Evolutionary conservation across 345 rosid genomes (phyloP), one percentile per base, ranked within the genome.

Genomic region (Erysimum cheiranthoides): DNA sequence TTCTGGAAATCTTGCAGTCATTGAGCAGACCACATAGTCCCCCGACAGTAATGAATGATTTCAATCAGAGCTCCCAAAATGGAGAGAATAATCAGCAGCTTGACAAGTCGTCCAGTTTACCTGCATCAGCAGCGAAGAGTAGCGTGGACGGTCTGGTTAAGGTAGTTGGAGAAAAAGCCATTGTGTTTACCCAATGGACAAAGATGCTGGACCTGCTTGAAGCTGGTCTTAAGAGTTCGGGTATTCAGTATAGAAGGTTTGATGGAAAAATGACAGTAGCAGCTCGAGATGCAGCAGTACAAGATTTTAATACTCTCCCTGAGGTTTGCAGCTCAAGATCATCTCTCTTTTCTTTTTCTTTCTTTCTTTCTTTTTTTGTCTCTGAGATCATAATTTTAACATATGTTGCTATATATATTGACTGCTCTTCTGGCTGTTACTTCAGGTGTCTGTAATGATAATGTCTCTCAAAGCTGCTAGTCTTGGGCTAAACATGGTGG

Each of bases 391-490:
- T 47, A 31, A 32, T 10, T n/a, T 38, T 64, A 47, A 47, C 39
- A 12, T 68, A 30, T 69, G 61, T 27, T 61, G 34, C 10, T 40
- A 35, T 18, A 45, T 13, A 36, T 43, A 14, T 39, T 60, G 21
- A n/a, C 16, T 63, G 46, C 14, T 30, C 61, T 62, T 27, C 11
- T 51, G 14, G 21, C 27, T 40, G 16, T 38, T 10, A 31, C 40
- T 47, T 73, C 73, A 94, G 98, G 95, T 92, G 30, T 68, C 95
- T 74, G 98, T 94, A 35, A 89, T 94, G 85, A 92, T 94, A 40
- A 94, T 94, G 96, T 92, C 98, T 71, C 82, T 94, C 74, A 94
- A 94, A 85, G 97, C 97, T 71, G 98, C 98, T 11, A 92, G 98
- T 80, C 93, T 94, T 47, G 97, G 98, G 80, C 83, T 94, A 21